Conservation (phyloP, 768 basidiomycete genomes). For the Tulasnella sp. region DNA sequence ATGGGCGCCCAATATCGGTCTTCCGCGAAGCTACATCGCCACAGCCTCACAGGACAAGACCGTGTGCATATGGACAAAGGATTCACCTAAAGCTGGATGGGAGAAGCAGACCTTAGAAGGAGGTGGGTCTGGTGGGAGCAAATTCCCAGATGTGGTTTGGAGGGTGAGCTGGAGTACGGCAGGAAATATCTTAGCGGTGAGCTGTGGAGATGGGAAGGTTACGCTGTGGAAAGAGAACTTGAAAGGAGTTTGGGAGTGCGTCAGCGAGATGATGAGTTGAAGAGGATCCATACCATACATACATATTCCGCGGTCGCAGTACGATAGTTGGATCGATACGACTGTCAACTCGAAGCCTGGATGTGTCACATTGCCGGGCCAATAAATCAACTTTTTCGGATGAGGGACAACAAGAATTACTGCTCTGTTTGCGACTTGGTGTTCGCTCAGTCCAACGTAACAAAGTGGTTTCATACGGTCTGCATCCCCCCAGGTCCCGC, state of each 20-base stretch:
- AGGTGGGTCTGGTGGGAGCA: constrained; percentile 45
- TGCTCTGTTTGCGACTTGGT: no score
- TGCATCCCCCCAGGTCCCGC: no score
- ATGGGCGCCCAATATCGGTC: constrained; percentile 95
- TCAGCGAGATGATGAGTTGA: constrained; percentile 87
- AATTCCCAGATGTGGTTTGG: constrained; percentile 97
- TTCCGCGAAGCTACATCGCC: constrained; percentile 90
- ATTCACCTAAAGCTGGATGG: constrained; percentile 64
- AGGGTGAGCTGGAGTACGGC: constrained; percentile 97
- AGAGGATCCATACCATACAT: neutral
- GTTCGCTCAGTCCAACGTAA: no score
- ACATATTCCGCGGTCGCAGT: no score
- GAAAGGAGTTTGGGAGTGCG: constrained; percentile 92
- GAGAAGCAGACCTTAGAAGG: constrained; percentile 55
- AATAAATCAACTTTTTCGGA: no score
- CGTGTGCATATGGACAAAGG: constrained; percentile 86
- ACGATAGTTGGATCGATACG: no score
- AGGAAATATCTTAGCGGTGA: constrained; percentile 91
- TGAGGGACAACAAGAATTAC: no score
- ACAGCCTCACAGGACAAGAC: constrained; percentile 92
- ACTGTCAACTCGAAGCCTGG: no score
- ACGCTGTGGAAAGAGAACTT: constrained; percentile 97
- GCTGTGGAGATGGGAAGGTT: constrained; percentile 96
- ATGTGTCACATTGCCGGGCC: no score
- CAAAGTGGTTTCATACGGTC: no score